Percentiles rank a stretch among this genome's conserved stretches.
phyloP scores from a whole-genome alignment of 1,284 basidiomycete genomes.

The Amylostereum chailletii region DNA sequence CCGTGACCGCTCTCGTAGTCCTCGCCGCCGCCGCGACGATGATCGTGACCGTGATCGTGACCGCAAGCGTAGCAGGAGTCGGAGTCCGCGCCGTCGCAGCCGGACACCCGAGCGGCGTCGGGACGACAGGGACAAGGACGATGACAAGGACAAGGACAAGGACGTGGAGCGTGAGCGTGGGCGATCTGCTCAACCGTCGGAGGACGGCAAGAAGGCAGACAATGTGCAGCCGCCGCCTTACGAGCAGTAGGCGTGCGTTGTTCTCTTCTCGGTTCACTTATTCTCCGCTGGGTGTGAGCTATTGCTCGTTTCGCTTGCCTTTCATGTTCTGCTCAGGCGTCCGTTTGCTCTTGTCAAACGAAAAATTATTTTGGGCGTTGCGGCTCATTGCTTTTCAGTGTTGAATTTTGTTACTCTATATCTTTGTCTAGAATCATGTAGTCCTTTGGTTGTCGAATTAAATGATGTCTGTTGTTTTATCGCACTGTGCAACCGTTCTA shows the following conservation, averaged over 20 bases:
- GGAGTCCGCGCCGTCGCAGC: slow-evolving; percentile 28
- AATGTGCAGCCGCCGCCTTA: slow-evolving; percentile 45
- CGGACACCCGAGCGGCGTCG: slow-evolving; percentile 27
- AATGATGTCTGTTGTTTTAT: too few species aligned
- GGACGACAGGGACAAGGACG: slow-evolving; percentile 23
- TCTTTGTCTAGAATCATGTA: too few species aligned
- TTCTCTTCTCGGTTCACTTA: too few species aligned
- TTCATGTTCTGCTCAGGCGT: too few species aligned
- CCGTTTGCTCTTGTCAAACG: too few species aligned
- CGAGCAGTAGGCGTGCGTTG: slow-evolving; percentile 24
- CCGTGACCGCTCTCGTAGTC: slow-evolving; percentile 30
- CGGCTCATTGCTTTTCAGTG: too few species aligned
- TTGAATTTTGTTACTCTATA: too few species aligned
- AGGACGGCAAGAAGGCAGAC: slow-evolving; percentile 39
- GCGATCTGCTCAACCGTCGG: slow-evolving; percentile 23
- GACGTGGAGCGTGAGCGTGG: slow-evolving; percentile 34
- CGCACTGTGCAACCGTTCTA: too few species aligned
- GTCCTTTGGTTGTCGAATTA: too few species aligned
- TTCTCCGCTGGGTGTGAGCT: too few species aligned
- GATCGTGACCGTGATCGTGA: slow-evolving; percentile 25
- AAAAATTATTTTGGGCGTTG: too few species aligned
- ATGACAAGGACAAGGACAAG: slow-evolving; percentile 25
- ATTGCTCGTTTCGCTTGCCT: too few species aligned
- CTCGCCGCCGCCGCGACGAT: slow-evolving; percentile 22
- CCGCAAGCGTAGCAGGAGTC: slow-evolving; percentile 26